Evolutionary conservation across 305 asterid species (phyloP), one percentile per base, ranked within the genome.

Genomic region (Solanum hybrid): DNA sequence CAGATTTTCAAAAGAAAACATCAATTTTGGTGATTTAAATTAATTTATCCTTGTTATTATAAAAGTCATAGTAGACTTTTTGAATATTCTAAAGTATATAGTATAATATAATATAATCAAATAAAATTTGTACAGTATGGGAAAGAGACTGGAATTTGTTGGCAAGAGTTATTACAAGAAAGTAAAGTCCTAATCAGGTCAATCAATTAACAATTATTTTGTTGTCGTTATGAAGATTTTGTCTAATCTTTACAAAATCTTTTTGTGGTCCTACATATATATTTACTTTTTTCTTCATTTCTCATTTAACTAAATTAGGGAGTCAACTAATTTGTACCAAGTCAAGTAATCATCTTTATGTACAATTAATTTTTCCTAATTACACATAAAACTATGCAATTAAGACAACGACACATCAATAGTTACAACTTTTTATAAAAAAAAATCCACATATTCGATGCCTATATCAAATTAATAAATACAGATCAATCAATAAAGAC

Each of bases 141-240:
- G 89, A 72, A 87, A 87, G 89, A 24, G 81, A 69, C 35, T 72
- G 80, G 35, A 71, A 73, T 88, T 86, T 76, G 91, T 72, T 84
- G 91, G 80, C 26, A 76, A 82, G 85, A 85, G 91, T 89, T 89
- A 66, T 73, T 89, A 84, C 75, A 73, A 73, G 89, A 64, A 85
- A 85, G 89, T 73, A n/a, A 69, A 40, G 85, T 87, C 71, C 4
- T 29, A 71, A 37, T 75, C 89, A 73, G 31, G 71, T 75, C 84
- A 87, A 51, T 87, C 71, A 77, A 72, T 87, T 75, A 46, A 38
- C 89, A 37, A 77, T 87, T 42, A 72, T 75, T 87, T 73, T 75
- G 84, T 32, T 71, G 89, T 87, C 81, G 72, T 26, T 56, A 20
- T 73, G 89, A 87, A 87, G 89, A 87, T 77, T 77, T 36, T 87